Evolutionary conservation across 805 yeast genomes (phyloP), one percentile per base, ranked within the genome.

Genomic region (Sporopachydermia quercuum): DNA sequence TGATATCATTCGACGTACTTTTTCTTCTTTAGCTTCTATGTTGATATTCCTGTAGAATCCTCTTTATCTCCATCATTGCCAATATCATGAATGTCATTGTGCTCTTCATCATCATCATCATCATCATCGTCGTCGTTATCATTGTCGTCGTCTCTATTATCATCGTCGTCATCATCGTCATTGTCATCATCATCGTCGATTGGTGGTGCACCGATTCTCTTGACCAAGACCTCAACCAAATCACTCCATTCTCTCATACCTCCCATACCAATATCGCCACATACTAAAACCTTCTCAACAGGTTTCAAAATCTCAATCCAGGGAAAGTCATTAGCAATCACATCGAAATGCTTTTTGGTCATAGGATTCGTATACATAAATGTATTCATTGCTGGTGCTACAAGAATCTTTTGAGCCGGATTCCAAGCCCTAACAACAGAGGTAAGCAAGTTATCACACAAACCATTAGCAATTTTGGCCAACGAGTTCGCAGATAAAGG

Each of bases 201-300:
- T 1, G 47, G 47, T 6, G 45, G 49, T 4, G 52, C 56, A 16
- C 60, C 61, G 5, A 58, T 48, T 4, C 55, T 45, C 5, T 40
- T 42, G 15, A 45, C 46, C 15, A 70, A 56, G 40, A 74, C 70
- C 50, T 78, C 84, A 5, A 79, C 89, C 43, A 82, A 74, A 50
- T 80, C 91, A 52, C 76, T 76, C 80, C 85, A 81, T 52, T 81
- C 91, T 66, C 85, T 71, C 94, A 82, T 82, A 23, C 94, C 94
- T 35, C 94, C 94, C 91, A 82, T 80, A 11, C 91, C 91, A 45
- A 82, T 80, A 53, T 82, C 93, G 49, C 94, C 93, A 61, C 85
- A 82, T 15, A 59, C 80, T 62, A 63, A 67, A 47, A 82, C 87
- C 53, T 82, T 82, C 49, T 82, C 94, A 16, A 81, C 85, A 0